phyloP scores from a whole-genome alignment of 2,329 filamentous ascomycete species.

The Cladosporium cucumerinum region DNA sequence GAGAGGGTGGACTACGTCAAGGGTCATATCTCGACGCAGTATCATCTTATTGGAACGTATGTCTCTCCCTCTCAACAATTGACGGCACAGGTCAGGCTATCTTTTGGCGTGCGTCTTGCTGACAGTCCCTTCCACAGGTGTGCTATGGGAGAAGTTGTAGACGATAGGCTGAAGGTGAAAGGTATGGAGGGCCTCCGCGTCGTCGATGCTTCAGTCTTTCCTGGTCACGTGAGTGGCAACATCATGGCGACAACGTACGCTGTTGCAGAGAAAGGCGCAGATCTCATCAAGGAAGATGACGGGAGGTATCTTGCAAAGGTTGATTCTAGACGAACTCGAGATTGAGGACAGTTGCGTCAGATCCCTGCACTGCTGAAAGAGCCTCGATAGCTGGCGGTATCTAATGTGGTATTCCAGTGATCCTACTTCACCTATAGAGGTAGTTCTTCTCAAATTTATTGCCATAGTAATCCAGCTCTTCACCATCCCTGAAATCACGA shows the following conservation, averaged over 20 bases:
- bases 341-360: background rate
- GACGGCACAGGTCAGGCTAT: background rate
- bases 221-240: slow-evolving; percentile 32
- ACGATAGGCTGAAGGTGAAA: slow-evolving; percentile 37
- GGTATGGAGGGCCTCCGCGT: slow-evolving; percentile 38
- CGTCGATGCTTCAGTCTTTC: slow-evolving; percentile 37
- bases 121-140: slow-evolving; percentile 20
- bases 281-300: slow-evolving; percentile 35
- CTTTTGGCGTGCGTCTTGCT: background rate
- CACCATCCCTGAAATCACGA: slow-evolving; percentile 26
- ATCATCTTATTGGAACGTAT: slow-evolving; percentile 40
- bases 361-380: background rate
- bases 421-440: slow-evolving; percentile 26
- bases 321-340: slow-evolving; percentile 13
- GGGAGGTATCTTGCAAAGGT: slow-evolving; percentile 23
- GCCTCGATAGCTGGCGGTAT: background rate
- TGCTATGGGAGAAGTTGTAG: slow-evolving; percentile 36
- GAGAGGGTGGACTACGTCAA: slow-evolving; percentile 23
- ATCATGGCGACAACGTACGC: slow-evolving; percentile 32
- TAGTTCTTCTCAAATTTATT: slow-evolving; percentile 31
- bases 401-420: background rate
- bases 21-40: slow-evolving; percentile 27
- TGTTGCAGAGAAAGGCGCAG: slow-evolving; percentile 33
- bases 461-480: slow-evolving; percentile 35
- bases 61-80: background rate